Evolutionary conservation across 371 early-diverging fungal species (phyloP).

Genomic region (Vairimorpha apis): DNA sequence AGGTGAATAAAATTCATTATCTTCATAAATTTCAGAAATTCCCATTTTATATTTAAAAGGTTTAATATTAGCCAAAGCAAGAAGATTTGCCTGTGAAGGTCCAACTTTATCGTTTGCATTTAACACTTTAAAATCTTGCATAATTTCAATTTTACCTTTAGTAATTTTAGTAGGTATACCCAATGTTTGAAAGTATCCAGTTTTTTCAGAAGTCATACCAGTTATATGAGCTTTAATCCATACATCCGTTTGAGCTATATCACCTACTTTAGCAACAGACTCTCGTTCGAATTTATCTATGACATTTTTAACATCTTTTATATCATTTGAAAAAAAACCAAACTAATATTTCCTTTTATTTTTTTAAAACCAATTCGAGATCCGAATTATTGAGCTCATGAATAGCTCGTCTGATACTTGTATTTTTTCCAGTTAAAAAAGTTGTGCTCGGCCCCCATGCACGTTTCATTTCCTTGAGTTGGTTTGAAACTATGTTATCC

Average conservation of each 20-base stretch:
- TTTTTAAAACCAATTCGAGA: slow-evolving; percentile 70
- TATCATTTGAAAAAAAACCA: slow-evolving; percentile 96
- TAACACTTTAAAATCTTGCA: slow-evolving; percentile 83
- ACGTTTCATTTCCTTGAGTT: slow-evolving; percentile 94
- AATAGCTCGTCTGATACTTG: slow-evolving; percentile 93
- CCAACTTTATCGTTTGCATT: slow-evolving; percentile 84
- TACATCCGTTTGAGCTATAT: slow-evolving; percentile 88
- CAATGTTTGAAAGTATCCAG: slow-evolving; percentile 99
- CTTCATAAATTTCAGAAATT: slow-evolving; percentile 82
- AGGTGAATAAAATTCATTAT: slow-evolving; percentile 80
- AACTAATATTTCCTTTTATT: slow-evolving; percentile 83
- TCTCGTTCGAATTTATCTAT: slow-evolving; percentile 83
- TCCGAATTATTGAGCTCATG: slow-evolving; percentile 74
- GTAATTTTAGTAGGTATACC: slow-evolving; percentile 99
- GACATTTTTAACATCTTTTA: slow-evolving; percentile 82
- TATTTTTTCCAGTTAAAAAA: slow-evolving; percentile 99
- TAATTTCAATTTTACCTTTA: slow-evolving; percentile 99
- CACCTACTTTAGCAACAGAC: slow-evolving; percentile 95
- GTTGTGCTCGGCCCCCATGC: slow-evolving; percentile 79
- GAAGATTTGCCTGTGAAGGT: slow-evolving; percentile 91
- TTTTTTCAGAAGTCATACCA: slow-evolving; percentile 98
- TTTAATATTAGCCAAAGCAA: slow-evolving; percentile 97
- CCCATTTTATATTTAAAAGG: slow-evolving; percentile 98
- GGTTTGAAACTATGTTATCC: slow-evolving; percentile 98
- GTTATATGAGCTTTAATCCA: slow-evolving; percentile 92